These are phyloP conservation scores for Tolypocladium guangdongense DNA, from an alignment of 2,329 filamentous ascomycete species.

Conservation along the genomic window DNA sequence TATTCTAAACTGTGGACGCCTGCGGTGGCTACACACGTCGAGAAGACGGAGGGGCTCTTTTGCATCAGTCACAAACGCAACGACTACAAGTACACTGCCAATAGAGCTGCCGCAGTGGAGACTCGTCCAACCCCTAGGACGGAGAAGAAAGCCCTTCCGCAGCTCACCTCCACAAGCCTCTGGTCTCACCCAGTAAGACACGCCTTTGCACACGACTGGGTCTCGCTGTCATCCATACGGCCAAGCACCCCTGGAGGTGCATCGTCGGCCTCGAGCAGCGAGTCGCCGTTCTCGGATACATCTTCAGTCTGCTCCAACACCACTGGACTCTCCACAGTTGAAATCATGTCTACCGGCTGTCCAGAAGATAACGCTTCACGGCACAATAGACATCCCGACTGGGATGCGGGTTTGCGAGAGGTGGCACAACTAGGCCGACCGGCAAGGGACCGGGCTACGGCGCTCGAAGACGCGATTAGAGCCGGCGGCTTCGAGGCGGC, in stretches of 20 bases:
- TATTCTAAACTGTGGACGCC: neutral
- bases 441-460: neutral
- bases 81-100: neutral
- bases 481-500: neutral
- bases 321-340: conserved; percentile 5
- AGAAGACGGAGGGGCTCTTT: neutral
- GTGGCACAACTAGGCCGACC: neutral
- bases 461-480: neutral
- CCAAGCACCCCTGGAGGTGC: conserved; percentile 1
- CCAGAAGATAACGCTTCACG: neutral
- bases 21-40: neutral
- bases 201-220: conserved; percentile 4
- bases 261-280: conserved; percentile 6
- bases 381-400: neutral
- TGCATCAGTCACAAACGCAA: neutral
- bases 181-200: conserved; percentile 1
- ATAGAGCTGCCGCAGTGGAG: neutral
- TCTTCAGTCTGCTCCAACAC: conserved; percentile 3
- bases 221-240: conserved; percentile 4
- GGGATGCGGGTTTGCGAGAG: neutral
- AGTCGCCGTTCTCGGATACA: conserved; percentile 7
- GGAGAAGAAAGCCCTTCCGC: neutral
- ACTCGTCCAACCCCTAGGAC: conserved; percentile 1
- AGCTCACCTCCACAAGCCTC: conserved; percentile 1
- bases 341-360: conserved; percentile 1